Conservation (phyloP, 768 basidiomycete genomes). For the Kockovaella imperatae region DNA sequence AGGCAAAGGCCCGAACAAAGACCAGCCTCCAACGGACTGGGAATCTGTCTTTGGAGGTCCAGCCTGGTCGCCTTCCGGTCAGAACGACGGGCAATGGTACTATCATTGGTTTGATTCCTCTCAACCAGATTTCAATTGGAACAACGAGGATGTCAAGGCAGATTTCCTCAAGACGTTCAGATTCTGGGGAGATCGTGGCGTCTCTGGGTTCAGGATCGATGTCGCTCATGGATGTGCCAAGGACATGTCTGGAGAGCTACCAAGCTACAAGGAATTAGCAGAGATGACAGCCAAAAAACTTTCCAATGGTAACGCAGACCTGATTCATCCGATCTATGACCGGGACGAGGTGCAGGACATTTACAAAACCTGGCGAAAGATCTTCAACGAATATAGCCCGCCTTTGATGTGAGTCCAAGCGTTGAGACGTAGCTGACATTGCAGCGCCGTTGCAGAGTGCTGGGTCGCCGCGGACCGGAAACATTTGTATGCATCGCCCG, state of each 20-base stretch:
- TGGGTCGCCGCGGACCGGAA: slow-evolving; percentile 4
- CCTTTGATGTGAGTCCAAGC: slow-evolving; percentile 27
- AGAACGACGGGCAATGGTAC: slow-evolving; percentile 15
- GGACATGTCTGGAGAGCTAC: slow-evolving; percentile 4
- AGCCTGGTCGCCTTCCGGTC: slow-evolving; percentile 5
- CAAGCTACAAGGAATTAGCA: not conserved
- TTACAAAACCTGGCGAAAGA: slow-evolving; percentile 31
- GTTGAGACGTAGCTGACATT: not conserved
- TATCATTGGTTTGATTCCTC: slow-evolving; percentile 3
- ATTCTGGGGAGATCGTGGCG: slow-evolving; percentile 10
- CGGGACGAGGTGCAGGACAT: slow-evolving; percentile 30
- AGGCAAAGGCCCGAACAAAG: slow-evolving; percentile 3
- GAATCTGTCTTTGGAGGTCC: slow-evolving; percentile 6
- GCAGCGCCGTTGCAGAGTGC: slow-evolving; percentile 6
- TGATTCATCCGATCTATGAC: slow-evolving; percentile 1
- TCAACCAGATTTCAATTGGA: slow-evolving; percentile 11
- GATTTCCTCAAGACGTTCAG: slow-evolving; percentile 7
- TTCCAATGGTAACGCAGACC: not conserved
- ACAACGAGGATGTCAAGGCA: slow-evolving; percentile 4
- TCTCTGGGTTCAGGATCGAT: slow-evolving; percentile 9
- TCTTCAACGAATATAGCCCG: slow-evolving; percentile 35
- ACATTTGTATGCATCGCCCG: slow-evolving; percentile 8
- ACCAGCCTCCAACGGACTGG: slow-evolving; percentile 8
- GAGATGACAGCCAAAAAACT: too few species aligned
- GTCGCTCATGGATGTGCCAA: slow-evolving; percentile 4